These are phyloP conservation scores for Botrytis byssoidea DNA, from an alignment of 2,329 filamentous ascomycete species.

Conservation along the genomic window DNA sequence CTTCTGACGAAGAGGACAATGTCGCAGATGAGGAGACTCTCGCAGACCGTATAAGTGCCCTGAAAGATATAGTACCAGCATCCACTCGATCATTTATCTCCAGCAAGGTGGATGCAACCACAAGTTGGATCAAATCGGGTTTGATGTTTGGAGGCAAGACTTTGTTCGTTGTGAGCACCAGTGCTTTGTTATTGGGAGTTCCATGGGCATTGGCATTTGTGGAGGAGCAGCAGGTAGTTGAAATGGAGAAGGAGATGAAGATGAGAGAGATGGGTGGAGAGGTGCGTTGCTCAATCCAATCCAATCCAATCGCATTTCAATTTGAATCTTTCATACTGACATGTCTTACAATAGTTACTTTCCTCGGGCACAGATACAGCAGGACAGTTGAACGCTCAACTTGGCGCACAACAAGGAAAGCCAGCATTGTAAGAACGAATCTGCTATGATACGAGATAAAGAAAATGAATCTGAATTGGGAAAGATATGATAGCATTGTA, in stretches of 20 bases:
- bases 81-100: conserved; percentile 67
- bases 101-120: conserved; percentile 55
- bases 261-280: conserved; percentile 92
- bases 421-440: conserved; percentile 36
- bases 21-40: conserved; percentile 56
- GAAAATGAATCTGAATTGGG: conserved; percentile 21
- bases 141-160: conserved; percentile 77
- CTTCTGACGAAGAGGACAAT: conserved; percentile 72
- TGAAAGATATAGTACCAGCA: conserved; percentile 75
- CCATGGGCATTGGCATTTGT: conserved; percentile 90
- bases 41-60: conserved; percentile 66
- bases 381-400: conserved; percentile 33
- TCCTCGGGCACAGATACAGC: conserved; percentile 29
- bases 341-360: conserved; percentile 30
- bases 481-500: conserved; percentile 32
- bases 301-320: not conserved
- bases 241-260: conserved; percentile 97
- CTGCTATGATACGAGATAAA: conserved; percentile 17
- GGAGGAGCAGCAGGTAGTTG: conserved; percentile 94
- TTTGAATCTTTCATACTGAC: conserved; percentile 20
- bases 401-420: conserved; percentile 34
- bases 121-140: conserved; percentile 57
- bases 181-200: conserved; percentile 83
- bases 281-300: conserved; percentile 43
- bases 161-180: conserved; percentile 88